Percentiles rank a stretch among this genome's conserved stretches.
Conservation (phyloP, 169 alveolate species). For the Perkinsus olseni region DNA sequence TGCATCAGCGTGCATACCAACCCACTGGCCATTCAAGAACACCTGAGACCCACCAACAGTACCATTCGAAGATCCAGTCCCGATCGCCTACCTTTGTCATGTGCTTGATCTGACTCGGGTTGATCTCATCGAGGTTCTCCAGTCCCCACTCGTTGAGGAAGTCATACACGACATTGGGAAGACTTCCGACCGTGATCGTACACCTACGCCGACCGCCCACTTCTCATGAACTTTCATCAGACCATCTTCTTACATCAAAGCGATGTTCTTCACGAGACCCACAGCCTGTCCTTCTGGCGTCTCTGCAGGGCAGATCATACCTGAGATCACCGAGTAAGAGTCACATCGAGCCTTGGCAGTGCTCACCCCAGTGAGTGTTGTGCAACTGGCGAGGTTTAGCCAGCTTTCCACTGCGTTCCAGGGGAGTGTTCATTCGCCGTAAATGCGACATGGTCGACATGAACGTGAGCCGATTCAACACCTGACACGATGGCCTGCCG, state of each 20-base stretch:
- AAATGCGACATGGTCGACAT: constrained; percentile 95
- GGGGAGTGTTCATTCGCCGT: constrained; percentile 97
- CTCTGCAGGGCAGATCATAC: constrained; percentile 99
- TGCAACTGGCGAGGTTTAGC: constrained; percentile 99
- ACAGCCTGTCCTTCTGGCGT: constrained; percentile 99
- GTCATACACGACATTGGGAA: constrained; percentile 36
- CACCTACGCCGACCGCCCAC: constrained; percentile 33
- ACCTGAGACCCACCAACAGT: constrained; percentile 24
- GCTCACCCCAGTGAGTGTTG: constrained; percentile 97
- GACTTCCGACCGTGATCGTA: constrained; percentile 85
- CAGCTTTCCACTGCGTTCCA: constrained; percentile 95
- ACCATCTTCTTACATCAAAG: constrained; percentile 74
- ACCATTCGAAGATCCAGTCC: no score
- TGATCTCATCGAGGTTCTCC: constrained; percentile 32
- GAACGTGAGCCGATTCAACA: constrained; percentile 94
- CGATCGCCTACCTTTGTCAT: constrained; percentile 42
- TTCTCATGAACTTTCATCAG: not conserved
- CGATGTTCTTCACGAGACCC: constrained; percentile 98
- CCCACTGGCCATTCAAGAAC: constrained; percentile 82
- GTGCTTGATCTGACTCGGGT: constrained; percentile 52
- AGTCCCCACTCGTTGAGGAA: constrained; percentile 66
- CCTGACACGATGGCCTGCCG: constrained; percentile 39
- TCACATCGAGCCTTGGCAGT: not conserved
- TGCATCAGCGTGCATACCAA: constrained; percentile 79
- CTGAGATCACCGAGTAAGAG: not conserved